Evolutionary conservation across 1,284 basidiomycete species (phyloP), one percentile per base, ranked within the genome.

Genomic region (Tylopilus sp.): DNA sequence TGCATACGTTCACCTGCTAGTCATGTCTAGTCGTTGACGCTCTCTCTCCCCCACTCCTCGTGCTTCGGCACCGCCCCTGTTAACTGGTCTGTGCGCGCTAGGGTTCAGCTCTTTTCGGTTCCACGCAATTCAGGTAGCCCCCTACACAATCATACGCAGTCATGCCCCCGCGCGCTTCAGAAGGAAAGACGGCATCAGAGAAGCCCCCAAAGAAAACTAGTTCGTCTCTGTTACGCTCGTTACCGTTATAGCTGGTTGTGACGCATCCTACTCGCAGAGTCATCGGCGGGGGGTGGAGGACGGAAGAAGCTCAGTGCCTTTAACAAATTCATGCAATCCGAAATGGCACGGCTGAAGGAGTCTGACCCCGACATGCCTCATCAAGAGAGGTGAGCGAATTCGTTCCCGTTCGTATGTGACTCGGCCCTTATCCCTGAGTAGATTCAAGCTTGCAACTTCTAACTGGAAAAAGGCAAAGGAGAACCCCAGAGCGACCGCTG

Each of bases 311-410:
- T 86, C 41, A 82, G 82, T 30, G 75, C 78, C 10, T 89, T 86
- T 70, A 89, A 89, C 66, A 86, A 82, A 64, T 89, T 84, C 66
- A 88, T 89, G 84, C 84, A 86, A 71, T 71, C 74, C 18, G 87
- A 89, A 63, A 79, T 89, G 72, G 80, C 81, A 39, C 81, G 84
- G 44, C 73, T 89, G 61, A 88, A 85, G 72, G 81, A 83, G 58
- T 71, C 77, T 12, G 76, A 86, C 55, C 86, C 86, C 37, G 77
- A 83, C 48, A 77, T 86, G 59, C 63, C 76, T 39, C 86, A 88
- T 67, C 78, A 79, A 60, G 85, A 87, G 47, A 75, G 86, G 87
- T 88, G 63, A 59, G 75, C 57, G 51, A 26, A 6, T 45, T 44
- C 39, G 44, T 34, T 37, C 34, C 31, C 41, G 41, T 41, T 30